phyloP scores from a whole-genome alignment of 1,284 basidiomycete species.

The Naganishia sp. region DNA sequence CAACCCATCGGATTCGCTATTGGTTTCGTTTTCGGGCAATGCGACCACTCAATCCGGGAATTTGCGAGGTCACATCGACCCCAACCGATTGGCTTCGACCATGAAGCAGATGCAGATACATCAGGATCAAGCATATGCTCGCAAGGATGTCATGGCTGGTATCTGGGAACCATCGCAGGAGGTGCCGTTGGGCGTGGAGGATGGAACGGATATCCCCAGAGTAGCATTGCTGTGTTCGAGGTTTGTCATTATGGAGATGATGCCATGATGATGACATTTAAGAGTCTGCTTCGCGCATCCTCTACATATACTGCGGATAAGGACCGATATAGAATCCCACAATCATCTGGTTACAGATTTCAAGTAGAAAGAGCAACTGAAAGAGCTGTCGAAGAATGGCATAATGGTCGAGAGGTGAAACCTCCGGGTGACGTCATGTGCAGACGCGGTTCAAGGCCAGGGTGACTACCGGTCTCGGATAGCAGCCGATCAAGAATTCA shows the following conservation, averaged over 20 bases:
- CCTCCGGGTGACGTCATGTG: too few species aligned
- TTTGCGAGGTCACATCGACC: slow-evolving; percentile 10
- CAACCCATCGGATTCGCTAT: slow-evolving; percentile 4
- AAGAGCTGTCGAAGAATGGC: too few species aligned
- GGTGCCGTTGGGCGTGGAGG: neutral
- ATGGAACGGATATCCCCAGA: neutral
- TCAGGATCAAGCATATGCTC: neutral
- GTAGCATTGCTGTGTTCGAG: slow-evolving; percentile 15
- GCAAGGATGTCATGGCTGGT: slow-evolving; percentile 13
- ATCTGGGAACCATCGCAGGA: slow-evolving; percentile 22
- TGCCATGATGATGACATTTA: neutral
- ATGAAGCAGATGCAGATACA: slow-evolving; percentile 19
- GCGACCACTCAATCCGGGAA: neutral
- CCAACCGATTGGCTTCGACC: slow-evolving; percentile 5
- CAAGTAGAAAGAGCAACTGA: too few species aligned
- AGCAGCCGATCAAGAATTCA: too few species aligned
- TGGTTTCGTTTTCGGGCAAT: slow-evolving; percentile 18
- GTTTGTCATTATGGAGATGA: slow-evolving; percentile 23
- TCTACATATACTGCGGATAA: too few species aligned
- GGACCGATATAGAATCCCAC: too few species aligned
- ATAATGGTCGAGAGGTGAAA: too few species aligned
- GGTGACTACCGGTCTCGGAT: too few species aligned
- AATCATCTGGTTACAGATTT: too few species aligned
- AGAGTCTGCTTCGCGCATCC: too few species aligned
- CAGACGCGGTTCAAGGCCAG: too few species aligned